Evolutionary conservation across 2,329 filamentous ascomycete genomes (phyloP), one percentile per base, ranked within the genome.

Genomic region (Ascocoryne sarcoides): DNA sequence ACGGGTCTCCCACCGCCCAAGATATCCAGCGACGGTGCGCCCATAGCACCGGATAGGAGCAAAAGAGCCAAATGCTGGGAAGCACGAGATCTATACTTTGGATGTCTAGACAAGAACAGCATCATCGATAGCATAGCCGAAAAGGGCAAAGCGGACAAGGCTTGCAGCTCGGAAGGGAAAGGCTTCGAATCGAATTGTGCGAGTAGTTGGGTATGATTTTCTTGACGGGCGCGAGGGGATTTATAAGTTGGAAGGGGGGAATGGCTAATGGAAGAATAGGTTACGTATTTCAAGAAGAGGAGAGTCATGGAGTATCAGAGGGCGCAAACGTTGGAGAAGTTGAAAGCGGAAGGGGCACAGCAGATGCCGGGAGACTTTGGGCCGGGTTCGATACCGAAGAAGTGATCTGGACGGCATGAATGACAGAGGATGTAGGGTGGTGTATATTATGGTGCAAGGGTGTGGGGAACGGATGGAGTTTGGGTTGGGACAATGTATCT

Each of bases 221-320:
- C 19, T 34, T 4, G 21, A 17, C 30, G 17, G 5, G 18, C 12
- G 16, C 2, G 15, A 10, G 16, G 33, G 33, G 20, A 21, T 10
- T 5, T 5, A 7, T 16, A 20, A 21, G 12, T 19, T 12, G 15
- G 28, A 36, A 34, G 5, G 10, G 26, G 20, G 21, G 18, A 8
- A 18, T 15, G 23, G 23, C 10, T 18, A 14, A 29, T 30, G 20
- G 7, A 10, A 14, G 32, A 52, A 39, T 54, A 92, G 86, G 84
- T 95, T 46, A 87, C 88, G 65, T 96, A 98, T 65, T 98, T 98
- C 67, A 95, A 96, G 70, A 89, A 95, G 65, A 84, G 88, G 66
- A 75, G 92, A 56, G 86, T 96, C 26, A 90, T 93, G 65, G 92
- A 98, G 54, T 75, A 84, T 58, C 84, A 94, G 55, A 87, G 90